phyloP scores from a whole-genome alignment of 2,329 filamentous ascomycete genomes.

The Aspergillus fumigatiaffinis region DNA sequence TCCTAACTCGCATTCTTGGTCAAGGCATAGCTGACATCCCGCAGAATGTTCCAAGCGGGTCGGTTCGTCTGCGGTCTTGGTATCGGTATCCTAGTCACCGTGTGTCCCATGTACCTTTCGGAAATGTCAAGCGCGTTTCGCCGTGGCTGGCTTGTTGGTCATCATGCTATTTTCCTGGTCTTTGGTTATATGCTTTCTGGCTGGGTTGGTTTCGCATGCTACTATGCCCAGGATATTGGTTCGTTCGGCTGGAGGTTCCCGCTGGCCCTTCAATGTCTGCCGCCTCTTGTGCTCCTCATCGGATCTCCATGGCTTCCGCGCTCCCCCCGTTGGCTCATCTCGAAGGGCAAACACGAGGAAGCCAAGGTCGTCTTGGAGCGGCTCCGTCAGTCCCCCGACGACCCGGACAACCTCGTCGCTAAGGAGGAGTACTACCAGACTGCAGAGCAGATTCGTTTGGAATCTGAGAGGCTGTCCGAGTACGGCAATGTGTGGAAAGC shows the following conservation, averaged over 20 bases:
- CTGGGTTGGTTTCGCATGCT: conserved; percentile 46
- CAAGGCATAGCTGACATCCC: conserved; percentile 1
- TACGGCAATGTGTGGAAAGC: conserved; percentile 45
- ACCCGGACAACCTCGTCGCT: conserved; percentile 41
- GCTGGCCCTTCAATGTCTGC: conserved; percentile 39
- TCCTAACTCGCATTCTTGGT: not conserved
- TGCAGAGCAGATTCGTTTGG: conserved; percentile 44
- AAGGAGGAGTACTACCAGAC: conserved; percentile 48
- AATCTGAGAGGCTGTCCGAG: conserved; percentile 38
- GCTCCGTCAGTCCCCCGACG: conserved; percentile 37
- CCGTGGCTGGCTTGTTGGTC: conserved; percentile 45
- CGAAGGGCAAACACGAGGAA: conserved; percentile 44
- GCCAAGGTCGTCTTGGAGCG: conserved; percentile 42
- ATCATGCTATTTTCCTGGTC: conserved; percentile 46
- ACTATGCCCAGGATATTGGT: conserved; percentile 36
- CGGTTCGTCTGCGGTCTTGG: conserved; percentile 42
- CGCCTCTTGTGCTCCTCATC: conserved; percentile 38
- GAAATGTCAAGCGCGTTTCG: conserved; percentile 40
- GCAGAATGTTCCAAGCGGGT: conserved; percentile 44
- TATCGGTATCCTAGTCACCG: conserved; percentile 42
- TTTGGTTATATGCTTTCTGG: conserved; percentile 45
- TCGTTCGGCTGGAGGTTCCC: conserved; percentile 47
- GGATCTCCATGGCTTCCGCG: conserved; percentile 43
- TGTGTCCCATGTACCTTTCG: conserved; percentile 45
- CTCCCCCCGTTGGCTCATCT: conserved; percentile 50